Evolutionary conservation across 257 asterid species (phyloP).

Genomic region (Leptodermis oblonga): DNA sequence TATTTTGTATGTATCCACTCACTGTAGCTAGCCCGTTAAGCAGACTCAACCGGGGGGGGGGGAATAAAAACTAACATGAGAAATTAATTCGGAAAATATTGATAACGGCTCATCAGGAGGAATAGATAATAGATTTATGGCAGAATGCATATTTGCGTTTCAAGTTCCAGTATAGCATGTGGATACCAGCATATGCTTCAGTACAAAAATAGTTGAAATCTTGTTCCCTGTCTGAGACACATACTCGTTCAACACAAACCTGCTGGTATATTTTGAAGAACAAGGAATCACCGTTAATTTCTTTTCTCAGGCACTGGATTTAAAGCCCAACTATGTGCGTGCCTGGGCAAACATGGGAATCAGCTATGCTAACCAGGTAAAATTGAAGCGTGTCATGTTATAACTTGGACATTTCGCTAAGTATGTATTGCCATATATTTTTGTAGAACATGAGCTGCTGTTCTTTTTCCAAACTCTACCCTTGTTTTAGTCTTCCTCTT

Average conservation of each 20-base stretch:
- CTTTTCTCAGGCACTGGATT: slow-evolving; percentile 81
- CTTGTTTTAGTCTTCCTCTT: neutral
- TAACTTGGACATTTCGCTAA: neutral
- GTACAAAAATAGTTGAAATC: neutral
- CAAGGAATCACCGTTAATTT: neutral
- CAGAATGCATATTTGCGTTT: neutral
- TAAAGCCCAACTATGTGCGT: slow-evolving; percentile 95
- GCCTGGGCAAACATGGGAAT: slow-evolving; percentile 99
- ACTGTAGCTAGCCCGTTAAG: neutral
- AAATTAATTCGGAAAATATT: neutral
- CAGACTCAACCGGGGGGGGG: too few species aligned
- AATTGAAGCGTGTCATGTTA: slow-evolving; percentile 2
- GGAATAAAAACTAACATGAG: too few species aligned
- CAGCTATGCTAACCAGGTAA: slow-evolving; percentile 99
- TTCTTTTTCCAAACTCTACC: neutral
- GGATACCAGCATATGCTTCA: neutral
- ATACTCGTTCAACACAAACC: neutral
- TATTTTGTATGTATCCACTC: neutral
- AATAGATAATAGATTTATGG: neutral
- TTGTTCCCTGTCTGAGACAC: neutral
- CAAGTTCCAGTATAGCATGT: neutral
- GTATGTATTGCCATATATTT: neutral
- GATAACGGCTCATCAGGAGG: neutral
- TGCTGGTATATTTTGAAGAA: neutral
- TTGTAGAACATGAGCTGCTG: neutral